Percentiles rank a stretch among this genome's conserved stretches.
These are phyloP conservation scores for Sequoia sempervirens DNA, from an alignment of 75 land plant genomes.

Conservation along the genomic window DNA sequence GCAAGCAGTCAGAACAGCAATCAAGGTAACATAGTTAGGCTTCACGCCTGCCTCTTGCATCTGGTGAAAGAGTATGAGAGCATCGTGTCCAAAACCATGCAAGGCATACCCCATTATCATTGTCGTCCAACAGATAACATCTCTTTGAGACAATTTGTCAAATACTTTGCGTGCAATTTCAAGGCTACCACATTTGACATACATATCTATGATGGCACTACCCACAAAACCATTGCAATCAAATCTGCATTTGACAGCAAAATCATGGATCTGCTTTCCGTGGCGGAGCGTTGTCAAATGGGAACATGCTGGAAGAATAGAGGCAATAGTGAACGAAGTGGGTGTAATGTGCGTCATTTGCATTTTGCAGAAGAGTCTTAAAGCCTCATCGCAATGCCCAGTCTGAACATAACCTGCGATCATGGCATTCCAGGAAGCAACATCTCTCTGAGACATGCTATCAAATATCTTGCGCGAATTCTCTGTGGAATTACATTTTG, in stretches of 20 bases:
- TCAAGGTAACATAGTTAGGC: slow-evolving; percentile 42
- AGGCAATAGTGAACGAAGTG: slow-evolving; percentile 31
- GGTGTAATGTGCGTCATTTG: slow-evolving; percentile 24
- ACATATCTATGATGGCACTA: slow-evolving; percentile 54
- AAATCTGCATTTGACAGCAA: slow-evolving; percentile 22
- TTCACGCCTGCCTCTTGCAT: slow-evolving; percentile 19
- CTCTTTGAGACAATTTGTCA: slow-evolving; percentile 17
- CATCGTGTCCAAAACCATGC: slow-evolving; percentile 27
- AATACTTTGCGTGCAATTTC: slow-evolving; percentile 29
- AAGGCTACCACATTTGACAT: slow-evolving; percentile 52
- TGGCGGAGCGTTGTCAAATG: slow-evolving; percentile 46
- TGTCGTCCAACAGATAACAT: slow-evolving; percentile 38
- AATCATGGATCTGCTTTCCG: slow-evolving; percentile 45
- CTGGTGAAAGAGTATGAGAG: slow-evolving; percentile 29
- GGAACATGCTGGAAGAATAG: slow-evolving; percentile 50
- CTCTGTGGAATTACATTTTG: neutral
- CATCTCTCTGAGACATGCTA: slow-evolving; percentile 31
- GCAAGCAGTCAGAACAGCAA: slow-evolving; percentile 54
- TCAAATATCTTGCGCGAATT: slow-evolving; percentile 13
- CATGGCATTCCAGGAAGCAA: slow-evolving; percentile 46
- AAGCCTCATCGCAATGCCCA: slow-evolving; percentile 34
- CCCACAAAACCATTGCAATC: slow-evolving; percentile 28
- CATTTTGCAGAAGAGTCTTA: slow-evolving; percentile 48
- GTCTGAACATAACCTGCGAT: slow-evolving; percentile 45
- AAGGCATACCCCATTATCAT: slow-evolving; percentile 39